Evolutionary conservation across 371 early-diverging fungal species (phyloP).

Genomic region (Parasitella parasitica): DNA sequence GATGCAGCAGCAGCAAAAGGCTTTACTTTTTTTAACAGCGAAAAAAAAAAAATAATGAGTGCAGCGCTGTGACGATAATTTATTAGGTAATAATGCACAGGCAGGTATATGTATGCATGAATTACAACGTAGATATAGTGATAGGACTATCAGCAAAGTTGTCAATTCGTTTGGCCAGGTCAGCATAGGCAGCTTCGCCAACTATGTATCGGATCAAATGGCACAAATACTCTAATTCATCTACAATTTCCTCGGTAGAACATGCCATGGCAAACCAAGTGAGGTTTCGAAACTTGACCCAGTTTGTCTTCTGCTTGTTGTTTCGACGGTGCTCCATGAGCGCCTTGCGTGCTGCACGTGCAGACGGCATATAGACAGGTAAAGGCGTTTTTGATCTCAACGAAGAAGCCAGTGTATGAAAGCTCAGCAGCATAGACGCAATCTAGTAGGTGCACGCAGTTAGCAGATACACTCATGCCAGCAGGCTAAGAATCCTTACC

Average conservation of each 20-base stretch:
- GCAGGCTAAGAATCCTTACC: constrained; percentile 42
- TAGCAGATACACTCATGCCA: neutral
- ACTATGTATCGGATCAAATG: constrained; percentile 41
- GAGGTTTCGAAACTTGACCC: constrained; percentile 39
- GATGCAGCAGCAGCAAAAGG: neutral
- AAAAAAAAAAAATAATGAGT: constrained; percentile 1
- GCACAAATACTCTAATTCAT: constrained; percentile 52
- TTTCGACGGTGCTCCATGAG: constrained; percentile 49
- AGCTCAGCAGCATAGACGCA: constrained; percentile 44
- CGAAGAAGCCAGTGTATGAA: constrained; percentile 53
- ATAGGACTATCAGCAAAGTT: constrained; percentile 6
- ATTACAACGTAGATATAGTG: neutral
- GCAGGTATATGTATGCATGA: neutral
- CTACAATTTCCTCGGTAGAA: constrained; percentile 57
- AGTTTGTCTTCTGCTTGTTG: constrained; percentile 22
- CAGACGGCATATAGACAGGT: constrained; percentile 60
- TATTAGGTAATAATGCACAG: neutral
- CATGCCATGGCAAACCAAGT: constrained; percentile 55
- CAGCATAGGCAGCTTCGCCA: constrained; percentile 38
- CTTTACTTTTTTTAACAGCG: neutral
- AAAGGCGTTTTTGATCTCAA: constrained; percentile 54
- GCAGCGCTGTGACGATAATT: neutral
- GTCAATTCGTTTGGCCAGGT: constrained; percentile 34
- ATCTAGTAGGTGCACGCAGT: constrained; percentile 16
- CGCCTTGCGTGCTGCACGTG: constrained; percentile 49